Conservation (phyloP, 106 monocot species). For the Hemerocallis citrina region DNA sequence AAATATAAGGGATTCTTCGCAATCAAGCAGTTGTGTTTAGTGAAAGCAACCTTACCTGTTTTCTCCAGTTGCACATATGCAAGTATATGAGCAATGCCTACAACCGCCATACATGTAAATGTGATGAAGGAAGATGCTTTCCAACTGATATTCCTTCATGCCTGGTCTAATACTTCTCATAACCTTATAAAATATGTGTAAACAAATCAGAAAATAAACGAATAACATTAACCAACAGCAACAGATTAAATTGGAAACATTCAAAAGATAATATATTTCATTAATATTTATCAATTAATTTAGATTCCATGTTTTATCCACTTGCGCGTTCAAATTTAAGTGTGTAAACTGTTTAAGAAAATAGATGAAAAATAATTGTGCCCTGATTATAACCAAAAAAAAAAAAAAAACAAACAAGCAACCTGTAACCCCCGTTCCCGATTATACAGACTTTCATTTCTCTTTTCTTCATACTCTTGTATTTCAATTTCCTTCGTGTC, state of each 20-base stretch:
- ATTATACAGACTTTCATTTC: too few species aligned
- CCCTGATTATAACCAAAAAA: too few species aligned
- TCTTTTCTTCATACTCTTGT: too few species aligned
- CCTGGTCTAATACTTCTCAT: conserved; percentile 69
- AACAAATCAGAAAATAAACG: neutral
- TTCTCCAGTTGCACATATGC: conserved; percentile 97
- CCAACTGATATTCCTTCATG: conserved; percentile 97
- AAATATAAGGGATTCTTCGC: too few species aligned
- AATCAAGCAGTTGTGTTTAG: too few species aligned
- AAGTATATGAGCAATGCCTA: conserved; percentile 93
- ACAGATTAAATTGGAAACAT: neutral
- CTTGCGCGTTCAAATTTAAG: too few species aligned
- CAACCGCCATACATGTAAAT: conserved; percentile 97
- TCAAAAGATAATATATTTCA: neutral
- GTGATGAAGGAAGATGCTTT: conserved; percentile 97
- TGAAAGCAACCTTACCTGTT: conserved; percentile 49
- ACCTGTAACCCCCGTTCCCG: too few species aligned
- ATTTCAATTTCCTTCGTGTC: too few species aligned
- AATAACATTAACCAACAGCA: neutral
- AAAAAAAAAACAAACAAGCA: too few species aligned
- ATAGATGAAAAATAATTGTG: neutral
- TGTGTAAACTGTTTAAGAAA: neutral
- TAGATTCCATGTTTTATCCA: neutral
- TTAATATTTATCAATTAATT: neutral
- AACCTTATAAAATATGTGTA: conserved; percentile 36